These are phyloP conservation scores for Tremella yokohamensis DNA, from an alignment of 768 basidiomycete species.

Conservation along the genomic window DNA sequence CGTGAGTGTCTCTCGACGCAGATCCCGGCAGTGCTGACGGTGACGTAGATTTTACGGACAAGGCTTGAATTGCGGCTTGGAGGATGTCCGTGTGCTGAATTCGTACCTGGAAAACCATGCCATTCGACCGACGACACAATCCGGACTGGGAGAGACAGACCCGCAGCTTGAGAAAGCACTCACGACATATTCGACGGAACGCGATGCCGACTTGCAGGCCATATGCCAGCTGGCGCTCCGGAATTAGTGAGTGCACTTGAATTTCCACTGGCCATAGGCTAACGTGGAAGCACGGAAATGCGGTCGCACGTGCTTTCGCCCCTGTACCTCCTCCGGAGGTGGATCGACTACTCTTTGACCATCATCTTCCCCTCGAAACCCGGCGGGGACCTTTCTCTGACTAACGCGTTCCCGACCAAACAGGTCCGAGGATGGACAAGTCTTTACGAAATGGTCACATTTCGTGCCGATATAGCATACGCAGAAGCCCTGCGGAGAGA, in stretches of 20 bases:
- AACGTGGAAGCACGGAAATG: conserved; percentile 75
- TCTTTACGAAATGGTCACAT: conserved; percentile 96
- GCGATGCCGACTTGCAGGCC: conserved; percentile 83
- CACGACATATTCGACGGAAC: conserved; percentile 69
- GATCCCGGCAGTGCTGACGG: not conserved
- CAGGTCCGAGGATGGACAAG: conserved; percentile 78
- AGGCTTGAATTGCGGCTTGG: conserved; percentile 94
- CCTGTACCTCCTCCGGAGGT: conserved; percentile 71
- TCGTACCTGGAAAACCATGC: conserved; percentile 68
- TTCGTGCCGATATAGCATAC: conserved; percentile 92
- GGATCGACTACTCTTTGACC: conserved; percentile 64
- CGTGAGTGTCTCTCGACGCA: conserved; percentile 53
- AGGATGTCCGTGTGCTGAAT: conserved; percentile 88
- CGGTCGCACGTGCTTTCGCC: conserved; percentile 82
- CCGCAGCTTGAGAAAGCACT: conserved; percentile 61
- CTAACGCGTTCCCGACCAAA: conserved; percentile 60
- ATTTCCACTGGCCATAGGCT: conserved; percentile 1
- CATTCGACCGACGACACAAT: conserved; percentile 57
- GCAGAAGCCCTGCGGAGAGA: conserved; percentile 71
- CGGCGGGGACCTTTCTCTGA: conserved; percentile 12
- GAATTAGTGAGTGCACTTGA: conserved; percentile 73
- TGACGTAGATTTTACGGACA: conserved; percentile 58
- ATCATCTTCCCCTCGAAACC: conserved; percentile 36
- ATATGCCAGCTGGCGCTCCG: conserved; percentile 90
- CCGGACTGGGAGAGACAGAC: conserved; percentile 42